phyloP scores from a whole-genome alignment of 1,139 yeast species.

The Schwanniomyces etchellsii region DNA sequence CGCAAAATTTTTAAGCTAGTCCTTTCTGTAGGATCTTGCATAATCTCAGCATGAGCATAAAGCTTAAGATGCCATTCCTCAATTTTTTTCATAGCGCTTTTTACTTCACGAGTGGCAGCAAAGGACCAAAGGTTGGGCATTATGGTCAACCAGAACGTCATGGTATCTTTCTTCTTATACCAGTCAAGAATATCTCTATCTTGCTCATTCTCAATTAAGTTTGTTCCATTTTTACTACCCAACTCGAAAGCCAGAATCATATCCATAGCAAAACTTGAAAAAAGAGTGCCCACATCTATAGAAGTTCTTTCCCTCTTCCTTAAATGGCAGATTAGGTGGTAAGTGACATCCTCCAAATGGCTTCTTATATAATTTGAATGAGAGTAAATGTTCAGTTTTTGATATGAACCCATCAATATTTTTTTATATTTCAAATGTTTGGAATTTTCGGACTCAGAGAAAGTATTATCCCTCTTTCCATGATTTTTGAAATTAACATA shows the following conservation, averaged over 20 bases:
- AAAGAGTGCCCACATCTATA: conserved; percentile 58
- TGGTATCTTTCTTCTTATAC: conserved; percentile 53
- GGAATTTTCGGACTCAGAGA: conserved; percentile 46
- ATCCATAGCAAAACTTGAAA: conserved; percentile 70
- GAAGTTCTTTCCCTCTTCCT: conserved; percentile 38
- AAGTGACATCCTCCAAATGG: conserved; percentile 17
- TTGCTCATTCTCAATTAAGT: conserved; percentile 29
- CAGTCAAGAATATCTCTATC: conserved; percentile 38
- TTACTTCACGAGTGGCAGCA: conserved; percentile 39
- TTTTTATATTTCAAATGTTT: conserved; percentile 47
- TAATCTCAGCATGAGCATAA: conserved; percentile 32
- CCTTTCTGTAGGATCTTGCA: conserved; percentile 15
- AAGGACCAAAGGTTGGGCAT: conserved; percentile 49
- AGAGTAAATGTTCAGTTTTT: conserved; percentile 36
- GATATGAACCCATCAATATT: conserved; percentile 41
- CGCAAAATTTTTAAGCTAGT: conserved; percentile 33
- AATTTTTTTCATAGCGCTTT: conserved; percentile 32
- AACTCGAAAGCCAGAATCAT: conserved; percentile 58
- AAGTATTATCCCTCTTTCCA: conserved; percentile 52
- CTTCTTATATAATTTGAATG: conserved; percentile 21
- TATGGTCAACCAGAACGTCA: conserved; percentile 65
- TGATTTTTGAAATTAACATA: conserved; percentile 60
- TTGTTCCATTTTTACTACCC: conserved; percentile 44
- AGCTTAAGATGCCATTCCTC: conserved; percentile 47
- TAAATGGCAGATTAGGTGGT: conserved; percentile 7